Base-by-base conservation (phyloP, 441 rosid species). In the Syzygium syzygioides region DNA sequence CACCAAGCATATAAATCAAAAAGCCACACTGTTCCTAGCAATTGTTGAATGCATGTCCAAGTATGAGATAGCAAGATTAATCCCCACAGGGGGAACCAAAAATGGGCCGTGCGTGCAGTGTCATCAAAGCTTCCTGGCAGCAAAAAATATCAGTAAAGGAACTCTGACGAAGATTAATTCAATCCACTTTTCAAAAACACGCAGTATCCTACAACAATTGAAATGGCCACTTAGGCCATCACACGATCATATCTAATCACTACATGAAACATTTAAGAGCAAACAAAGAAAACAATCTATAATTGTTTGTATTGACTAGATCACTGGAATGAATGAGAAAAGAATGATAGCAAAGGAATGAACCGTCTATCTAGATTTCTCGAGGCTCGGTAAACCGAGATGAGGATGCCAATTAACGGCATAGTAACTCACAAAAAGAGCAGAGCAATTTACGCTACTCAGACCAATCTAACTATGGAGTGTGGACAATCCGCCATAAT, bases 1-100 rank as follows among this genome's bases (percentile, higher is more conserved):
- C 83, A 71, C 79, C 80, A 37, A 93, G 37, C 97, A 98, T 95
- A 90, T 99, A 97, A 86, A 97, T 95, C 91, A 93, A 98, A 93
- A 79, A 98, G 95, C 37, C 99, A 98, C 34, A 93, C 59, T 1
- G 99, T 96, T 48, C 99, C 98, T 34, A 95, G 91, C n/a, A 37
- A 60, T 60, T 60, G 30, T 11, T 26, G 64, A 71, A 71, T 37
- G 80, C n/a, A 37, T 25, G 9, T 20, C 80, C 5, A 71, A 26
- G 23, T 76, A 20, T 76, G 5, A 76, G 52, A 37, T 3, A 76
- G 48, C 52, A 37, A 37, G 52, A 37, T 76, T 76, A 23, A 76
- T 23, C 17, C 52, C 4, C n/a, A 12, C n/a, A 41, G 53, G 52
- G n/a, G 53, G 53, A 41, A 41, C 11, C 10, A 41, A 76, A 41